A percentile compares a stretch with the other conserved stretches of the same genome.
These are phyloP conservation scores for Furcasterigmium furcatum DNA, from an alignment of 2,329 filamentous ascomycete genomes.

Conservation along the genomic window DNA sequence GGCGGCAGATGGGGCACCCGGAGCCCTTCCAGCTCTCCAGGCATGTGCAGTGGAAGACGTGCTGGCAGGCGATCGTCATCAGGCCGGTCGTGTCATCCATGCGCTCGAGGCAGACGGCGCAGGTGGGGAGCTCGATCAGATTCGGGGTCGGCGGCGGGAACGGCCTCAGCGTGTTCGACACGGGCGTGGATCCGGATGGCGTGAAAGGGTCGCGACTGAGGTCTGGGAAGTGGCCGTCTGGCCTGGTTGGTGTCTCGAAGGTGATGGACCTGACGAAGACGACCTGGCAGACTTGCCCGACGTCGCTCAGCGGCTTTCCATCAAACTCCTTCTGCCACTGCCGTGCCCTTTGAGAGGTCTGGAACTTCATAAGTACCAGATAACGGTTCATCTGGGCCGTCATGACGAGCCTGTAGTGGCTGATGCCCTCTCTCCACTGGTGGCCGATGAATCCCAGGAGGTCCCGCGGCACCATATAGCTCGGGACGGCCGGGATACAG, in stretches of 20 bases:
- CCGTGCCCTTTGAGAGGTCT: conserved; percentile 68
- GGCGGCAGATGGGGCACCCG: conserved; percentile 91
- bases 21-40: conserved; percentile 93
- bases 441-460: conserved; percentile 91
- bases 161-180: conserved; percentile 40
- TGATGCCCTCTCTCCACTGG: conserved; percentile 79
- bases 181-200: conserved; percentile 37
- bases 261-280: conserved; percentile 92
- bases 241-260: conserved; percentile 62
- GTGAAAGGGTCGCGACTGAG: conserved; percentile 63
- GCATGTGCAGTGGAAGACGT: conserved; percentile 96
- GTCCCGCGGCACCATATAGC: conserved; percentile 87
- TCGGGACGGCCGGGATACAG: conserved; percentile 91
- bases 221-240: conserved; percentile 50
- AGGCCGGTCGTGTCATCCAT: conserved; percentile 98
- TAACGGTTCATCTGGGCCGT: conserved; percentile 88
- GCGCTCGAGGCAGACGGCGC: conserved; percentile 91
- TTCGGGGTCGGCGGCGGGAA: conserved; percentile 72
- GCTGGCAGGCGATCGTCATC: conserved; percentile 93
- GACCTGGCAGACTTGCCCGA: conserved; percentile 86
- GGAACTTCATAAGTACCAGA: conserved; percentile 93
- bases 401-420: conserved; percentile 91
- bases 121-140: conserved; percentile 88
- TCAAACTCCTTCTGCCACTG: conserved; percentile 87
- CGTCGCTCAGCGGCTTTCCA: conserved; percentile 42